A percentile compares a stretch with the other conserved stretches of the same genome.
Conservation (phyloP, 176 grass and related monocot species). For the Cenchrus purpureus region DNA sequence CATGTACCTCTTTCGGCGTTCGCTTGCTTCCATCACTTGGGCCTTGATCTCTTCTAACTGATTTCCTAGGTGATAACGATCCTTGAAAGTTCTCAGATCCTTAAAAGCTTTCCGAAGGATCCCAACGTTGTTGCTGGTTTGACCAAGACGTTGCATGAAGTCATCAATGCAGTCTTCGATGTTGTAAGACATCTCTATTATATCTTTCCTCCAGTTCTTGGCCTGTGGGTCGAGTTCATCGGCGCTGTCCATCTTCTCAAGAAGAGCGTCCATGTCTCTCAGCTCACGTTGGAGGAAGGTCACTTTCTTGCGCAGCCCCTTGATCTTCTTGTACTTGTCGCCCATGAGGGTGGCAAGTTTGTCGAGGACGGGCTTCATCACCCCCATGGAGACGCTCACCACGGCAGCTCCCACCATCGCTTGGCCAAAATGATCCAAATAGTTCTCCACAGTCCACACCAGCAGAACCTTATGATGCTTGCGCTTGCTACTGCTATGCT, state of each 20-base stretch:
- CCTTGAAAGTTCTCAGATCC: neutral
- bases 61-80: neutral
- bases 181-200: conserved; percentile 3
- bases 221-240: neutral
- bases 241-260: neutral
- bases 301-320: neutral
- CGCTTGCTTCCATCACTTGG: accelerated
- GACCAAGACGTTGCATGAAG: neutral
- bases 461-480: too few relatives aligned
- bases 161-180: conserved; percentile 3
- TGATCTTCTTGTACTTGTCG: neutral
- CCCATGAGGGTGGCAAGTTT: neutral
- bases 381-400: neutral
- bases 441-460: too few relatives aligned
- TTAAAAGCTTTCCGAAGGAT: neutral
- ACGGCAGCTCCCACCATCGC: neutral
- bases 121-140: neutral
- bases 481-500: too few relatives aligned
- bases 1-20: neutral
- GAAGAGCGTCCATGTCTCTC: neutral
- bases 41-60: neutral
- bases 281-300: neutral
- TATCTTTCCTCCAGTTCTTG: neutral
- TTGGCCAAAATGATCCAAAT: too few relatives aligned
- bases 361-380: neutral